Evolutionary conservation across 2,329 filamentous ascomycete species (phyloP), one percentile per base, ranked within the genome.

Genomic region (Fusarium lateritium): DNA sequence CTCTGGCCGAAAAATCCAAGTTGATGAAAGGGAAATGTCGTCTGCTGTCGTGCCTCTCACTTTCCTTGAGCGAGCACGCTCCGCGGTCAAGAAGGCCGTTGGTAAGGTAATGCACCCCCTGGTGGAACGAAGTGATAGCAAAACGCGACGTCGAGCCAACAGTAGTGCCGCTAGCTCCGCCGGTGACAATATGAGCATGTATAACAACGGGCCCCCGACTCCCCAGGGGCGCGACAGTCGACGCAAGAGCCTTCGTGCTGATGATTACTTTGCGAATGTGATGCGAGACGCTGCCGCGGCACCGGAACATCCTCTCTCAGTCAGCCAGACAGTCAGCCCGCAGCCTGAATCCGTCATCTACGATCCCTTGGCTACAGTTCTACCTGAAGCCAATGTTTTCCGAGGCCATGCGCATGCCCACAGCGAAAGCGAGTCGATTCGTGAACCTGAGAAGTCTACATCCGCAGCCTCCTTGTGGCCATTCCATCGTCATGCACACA

Each of bases 1-100:
- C 33, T 89, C 92, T 58, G 94, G 94, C 70, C 90, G 92, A 76
- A 94, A 90, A 79, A 98, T 99, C 73, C 91, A 98, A 78, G 93
- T 98, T 47, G 94, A 97, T 62, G 94, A 93, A 70, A 90, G 90
- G 75, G 96, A 99, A 80, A 89, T 99, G 74, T 94, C 94, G 45
- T 89, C 90, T 56, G 96, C 96, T 58, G 96, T 99, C 56, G 91
- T 97, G 17, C 94, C 94, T 36, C 89, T 98, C 51, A 94, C 92
- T 9, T 89, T 98, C 66, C 85, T 98, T 21, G 93, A 97, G 76
- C 91, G 94, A 34, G 92, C 96, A 50, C 89, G 90, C 46, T 97
- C 92, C 14, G 92, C 89, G 39, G 87, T 97, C 50, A 91, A 90
- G 79, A 91, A 91, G 75, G 84, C 87, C 6, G 83, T 90, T 7